Percentiles rank a stretch among this genome's conserved stretches.
phyloP scores from a whole-genome alignment of 2,329 filamentous ascomycete species.

The Xylariaceae sp. region DNA sequence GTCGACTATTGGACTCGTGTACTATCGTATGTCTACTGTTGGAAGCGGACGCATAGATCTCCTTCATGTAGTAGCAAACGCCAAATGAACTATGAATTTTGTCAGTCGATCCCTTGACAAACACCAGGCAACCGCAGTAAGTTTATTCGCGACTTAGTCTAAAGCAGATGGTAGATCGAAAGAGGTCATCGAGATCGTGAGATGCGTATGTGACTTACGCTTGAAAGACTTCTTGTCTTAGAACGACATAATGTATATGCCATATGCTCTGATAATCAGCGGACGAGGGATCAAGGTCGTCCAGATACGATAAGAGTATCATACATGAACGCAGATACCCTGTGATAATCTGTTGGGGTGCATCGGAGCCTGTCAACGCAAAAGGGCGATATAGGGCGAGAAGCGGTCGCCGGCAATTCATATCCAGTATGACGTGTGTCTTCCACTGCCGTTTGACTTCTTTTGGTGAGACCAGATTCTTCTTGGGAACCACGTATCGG shows the following conservation, averaged over 20 bases:
- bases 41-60: conserved; percentile 18
- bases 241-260: conserved; percentile 50
- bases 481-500: conserved; percentile 48
- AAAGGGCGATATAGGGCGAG: conserved; percentile 53
- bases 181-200: not conserved
- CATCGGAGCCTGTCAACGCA: conserved; percentile 47
- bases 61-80: conserved; percentile 52
- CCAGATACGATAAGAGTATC: conserved; percentile 51
- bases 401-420: conserved; percentile 50
- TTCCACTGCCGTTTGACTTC: conserved; percentile 50
- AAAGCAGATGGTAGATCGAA: not conserved
- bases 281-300: conserved; percentile 47
- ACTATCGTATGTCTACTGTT: conserved; percentile 13
- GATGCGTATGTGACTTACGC: conserved; percentile 25
- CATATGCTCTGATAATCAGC: conserved; percentile 45
- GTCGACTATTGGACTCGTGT: conserved; percentile 7
- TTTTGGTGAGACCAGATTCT: conserved; percentile 38
- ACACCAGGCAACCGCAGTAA: too few relatives aligned
- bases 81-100: conserved; percentile 38
- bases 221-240: conserved; percentile 53
- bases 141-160: too few relatives aligned
- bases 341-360: conserved; percentile 48
- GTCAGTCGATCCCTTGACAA: not conserved
- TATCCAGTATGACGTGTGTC: conserved; percentile 48
- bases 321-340: conserved; percentile 53